Conservation (phyloP, 208 protist genomes). For the Leishmania tarentolae region DNA sequence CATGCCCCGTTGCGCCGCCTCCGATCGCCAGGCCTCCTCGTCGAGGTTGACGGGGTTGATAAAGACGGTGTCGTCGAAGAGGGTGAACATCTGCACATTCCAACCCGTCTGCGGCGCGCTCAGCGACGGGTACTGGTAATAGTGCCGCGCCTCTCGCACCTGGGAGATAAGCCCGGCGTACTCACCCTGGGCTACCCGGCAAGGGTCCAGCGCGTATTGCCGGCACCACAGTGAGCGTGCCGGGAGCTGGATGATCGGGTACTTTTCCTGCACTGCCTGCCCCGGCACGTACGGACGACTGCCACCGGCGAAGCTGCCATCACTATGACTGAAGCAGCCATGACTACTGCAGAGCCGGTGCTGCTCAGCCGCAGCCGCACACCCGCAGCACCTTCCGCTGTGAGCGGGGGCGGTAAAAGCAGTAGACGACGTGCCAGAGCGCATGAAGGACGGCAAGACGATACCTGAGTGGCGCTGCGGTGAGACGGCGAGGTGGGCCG, state of each 20-base stretch:
- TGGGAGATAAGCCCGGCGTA: conserved; percentile 65
- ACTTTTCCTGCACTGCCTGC: conserved; percentile 27
- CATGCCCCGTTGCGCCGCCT: conserved; percentile 23
- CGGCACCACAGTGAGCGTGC: conserved; percentile 77
- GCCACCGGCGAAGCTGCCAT: conserved; percentile 11
- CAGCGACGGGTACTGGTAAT: conserved; percentile 91
- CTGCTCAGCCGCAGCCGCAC: conserved; percentile 1
- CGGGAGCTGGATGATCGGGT: conserved; percentile 86
- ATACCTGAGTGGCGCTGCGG: neutral
- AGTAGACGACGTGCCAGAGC: neutral
- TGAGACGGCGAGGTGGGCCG: neutral
- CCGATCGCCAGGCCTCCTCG: conserved; percentile 42
- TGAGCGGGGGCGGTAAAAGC: neutral
- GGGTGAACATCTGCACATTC: conserved; percentile 90
- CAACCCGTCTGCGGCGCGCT: conserved; percentile 87
- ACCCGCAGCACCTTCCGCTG: neutral
- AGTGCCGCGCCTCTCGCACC: conserved; percentile 64
- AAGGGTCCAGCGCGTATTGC: conserved; percentile 59
- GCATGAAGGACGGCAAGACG: neutral
- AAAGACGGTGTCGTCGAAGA: conserved; percentile 83
- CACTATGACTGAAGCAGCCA: neutral
- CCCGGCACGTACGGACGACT: conserved; percentile 19
- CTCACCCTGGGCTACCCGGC: conserved; percentile 42
- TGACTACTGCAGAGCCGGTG: conserved; percentile 7
- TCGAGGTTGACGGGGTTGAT: conserved; percentile 88